These are phyloP conservation scores for Dendrostoma leiphaemia DNA, from an alignment of 2,329 filamentous ascomycete species.

Conservation along the genomic window DNA sequence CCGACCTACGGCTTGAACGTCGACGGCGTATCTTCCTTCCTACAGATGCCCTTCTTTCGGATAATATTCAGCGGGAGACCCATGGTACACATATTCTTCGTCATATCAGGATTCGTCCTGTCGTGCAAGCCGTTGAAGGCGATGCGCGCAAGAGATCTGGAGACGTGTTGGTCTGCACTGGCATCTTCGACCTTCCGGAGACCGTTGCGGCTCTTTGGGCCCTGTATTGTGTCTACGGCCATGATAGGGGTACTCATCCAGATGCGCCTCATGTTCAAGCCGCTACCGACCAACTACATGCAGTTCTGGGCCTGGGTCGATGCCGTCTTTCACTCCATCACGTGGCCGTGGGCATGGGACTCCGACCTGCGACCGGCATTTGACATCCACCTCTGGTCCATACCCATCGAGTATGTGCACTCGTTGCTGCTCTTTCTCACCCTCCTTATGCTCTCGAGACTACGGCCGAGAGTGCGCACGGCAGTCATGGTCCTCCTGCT, in stretches of 20 bases:
- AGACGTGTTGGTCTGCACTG: constrained; percentile 36
- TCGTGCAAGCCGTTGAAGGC: constrained; percentile 42
- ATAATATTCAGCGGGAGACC: constrained; percentile 43
- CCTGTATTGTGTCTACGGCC: constrained; percentile 41
- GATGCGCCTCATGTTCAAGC: constrained; percentile 25
- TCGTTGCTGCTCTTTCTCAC: constrained; percentile 43
- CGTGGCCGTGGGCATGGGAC: constrained; percentile 36
- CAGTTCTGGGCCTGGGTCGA: constrained; percentile 31
- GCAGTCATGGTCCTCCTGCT: constrained; percentile 30
- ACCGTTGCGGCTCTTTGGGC: constrained; percentile 44
- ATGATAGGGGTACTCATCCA: constrained; percentile 35
- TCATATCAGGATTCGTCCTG: constrained; percentile 49
- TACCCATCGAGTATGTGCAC: constrained; percentile 45
- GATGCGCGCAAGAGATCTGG: constrained; percentile 36
- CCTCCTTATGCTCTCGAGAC: constrained; percentile 35
- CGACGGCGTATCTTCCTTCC: constrained; percentile 28
- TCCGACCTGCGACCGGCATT: constrained; percentile 33
- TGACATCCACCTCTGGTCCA: constrained; percentile 47
- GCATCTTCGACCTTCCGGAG: constrained; percentile 47
- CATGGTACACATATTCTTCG: constrained; percentile 51
- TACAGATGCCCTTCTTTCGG: constrained; percentile 45
- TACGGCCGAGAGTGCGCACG: constrained; percentile 32
- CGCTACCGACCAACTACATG: constrained; percentile 23
- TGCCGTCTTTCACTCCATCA: constrained; percentile 31
- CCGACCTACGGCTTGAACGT: constrained; percentile 37